Conservation (phyloP, 2,329 filamentous ascomycete genomes). For the Alternaria triticimaculans region DNA sequence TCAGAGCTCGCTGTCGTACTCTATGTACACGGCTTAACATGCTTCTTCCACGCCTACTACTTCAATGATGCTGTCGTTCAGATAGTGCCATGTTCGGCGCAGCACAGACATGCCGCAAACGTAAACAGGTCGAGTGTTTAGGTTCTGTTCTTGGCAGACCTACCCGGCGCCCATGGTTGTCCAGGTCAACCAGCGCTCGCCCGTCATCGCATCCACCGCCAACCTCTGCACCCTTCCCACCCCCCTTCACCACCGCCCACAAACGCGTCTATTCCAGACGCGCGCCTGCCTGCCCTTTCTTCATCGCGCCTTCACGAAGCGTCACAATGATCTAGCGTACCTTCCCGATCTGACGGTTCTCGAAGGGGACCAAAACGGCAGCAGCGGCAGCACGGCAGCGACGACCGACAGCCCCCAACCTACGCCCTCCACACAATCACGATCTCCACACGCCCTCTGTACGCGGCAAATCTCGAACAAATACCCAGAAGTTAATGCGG, state of each 20-base stretch:
- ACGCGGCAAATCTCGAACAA: not conserved
- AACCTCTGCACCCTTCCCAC: constrained; percentile 39
- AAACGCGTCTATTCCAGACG: constrained; percentile 30
- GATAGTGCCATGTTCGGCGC: not conserved
- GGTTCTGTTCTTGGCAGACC: constrained; percentile 30
- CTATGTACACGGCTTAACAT: not conserved
- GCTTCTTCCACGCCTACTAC: not conserved
- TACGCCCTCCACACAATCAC: constrained; percentile 8
- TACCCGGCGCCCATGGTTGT: constrained; percentile 15
- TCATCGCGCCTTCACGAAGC: constrained; percentile 19
- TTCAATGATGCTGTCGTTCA: not conserved
- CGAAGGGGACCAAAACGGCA: constrained; percentile 16
- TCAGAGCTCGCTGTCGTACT: not conserved
- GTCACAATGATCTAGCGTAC: constrained; percentile 34
- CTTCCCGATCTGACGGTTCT: constrained; percentile 18
- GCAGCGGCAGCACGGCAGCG: constrained; percentile 33
- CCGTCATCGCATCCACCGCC: constrained; percentile 30
- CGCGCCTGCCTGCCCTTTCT: constrained; percentile 23
- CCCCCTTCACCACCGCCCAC: constrained; percentile 19
- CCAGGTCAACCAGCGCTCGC: constrained; percentile 28
- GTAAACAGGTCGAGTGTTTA: constrained; percentile 38
- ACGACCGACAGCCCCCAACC: constrained; percentile 18
- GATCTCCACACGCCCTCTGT: not conserved
- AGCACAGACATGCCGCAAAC: constrained; percentile 8
- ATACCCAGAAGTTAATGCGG: constrained; percentile 1